Conservation (phyloP, 306 rosid species). For the Phaseolus lunatus region DNA sequence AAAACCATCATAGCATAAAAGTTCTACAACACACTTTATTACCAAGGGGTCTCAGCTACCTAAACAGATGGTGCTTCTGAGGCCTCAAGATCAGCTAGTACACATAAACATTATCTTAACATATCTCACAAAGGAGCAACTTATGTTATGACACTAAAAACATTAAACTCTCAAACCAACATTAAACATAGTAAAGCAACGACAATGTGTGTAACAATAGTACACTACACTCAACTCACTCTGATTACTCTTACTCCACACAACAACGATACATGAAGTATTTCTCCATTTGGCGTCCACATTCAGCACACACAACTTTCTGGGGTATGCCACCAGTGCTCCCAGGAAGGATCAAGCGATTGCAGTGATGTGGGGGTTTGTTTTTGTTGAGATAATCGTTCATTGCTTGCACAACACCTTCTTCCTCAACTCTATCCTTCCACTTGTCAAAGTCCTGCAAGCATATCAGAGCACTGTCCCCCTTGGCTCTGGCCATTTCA, state of each 20-base stretch:
- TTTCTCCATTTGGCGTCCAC: constrained; percentile 90
- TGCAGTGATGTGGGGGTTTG: constrained; percentile 77
- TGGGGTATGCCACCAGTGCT: constrained; percentile 69
- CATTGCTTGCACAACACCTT: constrained; percentile 55
- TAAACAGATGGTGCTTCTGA: constrained; percentile 15
- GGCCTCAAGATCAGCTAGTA: constrained; percentile 17
- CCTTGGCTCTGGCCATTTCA: constrained; percentile 75
- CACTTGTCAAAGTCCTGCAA: constrained; percentile 55
- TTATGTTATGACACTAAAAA: not conserved
- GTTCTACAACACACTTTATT: constrained; percentile 40
- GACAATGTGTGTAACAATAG: not conserved
- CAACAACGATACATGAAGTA: constrained; percentile 93
- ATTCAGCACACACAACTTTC: constrained; percentile 80
- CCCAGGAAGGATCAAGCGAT: constrained; percentile 77
- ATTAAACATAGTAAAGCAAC: not conserved
- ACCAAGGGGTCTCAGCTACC: constrained; percentile 11
- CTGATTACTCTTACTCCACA: constrained; percentile 38
- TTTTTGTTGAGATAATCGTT: constrained; percentile 40
- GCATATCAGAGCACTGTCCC: constrained; percentile 54
- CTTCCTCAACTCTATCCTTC: constrained; percentile 37
- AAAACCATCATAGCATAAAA: constrained; percentile 16
- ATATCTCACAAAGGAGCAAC: constrained; percentile 13
- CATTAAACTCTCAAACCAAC: constrained; percentile 30
- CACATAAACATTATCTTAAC: constrained; percentile 26
- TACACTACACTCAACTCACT: not conserved